Base-by-base conservation (phyloP, 2,329 filamentous ascomycete species). In the Fusarium verticillioides region DNA sequence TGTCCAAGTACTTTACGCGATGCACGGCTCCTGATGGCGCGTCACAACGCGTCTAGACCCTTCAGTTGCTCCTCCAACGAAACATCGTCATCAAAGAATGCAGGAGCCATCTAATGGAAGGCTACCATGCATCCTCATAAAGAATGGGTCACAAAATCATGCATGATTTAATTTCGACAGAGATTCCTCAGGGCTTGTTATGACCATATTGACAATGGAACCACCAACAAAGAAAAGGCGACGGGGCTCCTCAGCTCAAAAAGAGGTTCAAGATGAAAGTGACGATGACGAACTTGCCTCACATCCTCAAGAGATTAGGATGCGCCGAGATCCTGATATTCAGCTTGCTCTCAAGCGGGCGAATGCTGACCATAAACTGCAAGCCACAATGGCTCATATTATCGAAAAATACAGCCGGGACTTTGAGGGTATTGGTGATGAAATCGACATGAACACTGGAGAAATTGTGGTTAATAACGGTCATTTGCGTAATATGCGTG, bases 401-500 rank as follows among this genome's bases (percentile, higher is more conserved):
- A 97, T 97, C 79, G 89, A 92, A 69, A 98, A 97, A 81, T 98
- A 97, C 80, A 91, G 88, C 60, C 91, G 87, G 72, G 93, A 98
- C 80, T 97, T 97, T 78, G 90, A 91, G 4, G 93, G 91, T 9
- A 87, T 96, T 57, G 95, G 92, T 60, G 96, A 98, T 81, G 95
- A 97, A 83, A 95, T 98, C 77, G 94, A 98, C 81, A 85, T 97
- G 63, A 85, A 87, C 56, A 96, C 93, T 0, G 95, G 94, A 60
- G 86, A 93, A 66, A 91, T 98, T 52, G 87, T 97, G n/a, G 91
- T 98, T 63, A 89, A 98, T 81, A 96, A 97, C 85, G 96, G 96
- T 0, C 96, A 98, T 83, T 81, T 98, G 59, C 81, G 88, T 57
- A 78, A 79, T 81, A 89, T 78, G 90, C 94, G 87, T 78, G 84